These are phyloP conservation scores for Backusella macrospora DNA, from an alignment of 192 early-diverging fungal genomes.

Conservation along the genomic window DNA sequence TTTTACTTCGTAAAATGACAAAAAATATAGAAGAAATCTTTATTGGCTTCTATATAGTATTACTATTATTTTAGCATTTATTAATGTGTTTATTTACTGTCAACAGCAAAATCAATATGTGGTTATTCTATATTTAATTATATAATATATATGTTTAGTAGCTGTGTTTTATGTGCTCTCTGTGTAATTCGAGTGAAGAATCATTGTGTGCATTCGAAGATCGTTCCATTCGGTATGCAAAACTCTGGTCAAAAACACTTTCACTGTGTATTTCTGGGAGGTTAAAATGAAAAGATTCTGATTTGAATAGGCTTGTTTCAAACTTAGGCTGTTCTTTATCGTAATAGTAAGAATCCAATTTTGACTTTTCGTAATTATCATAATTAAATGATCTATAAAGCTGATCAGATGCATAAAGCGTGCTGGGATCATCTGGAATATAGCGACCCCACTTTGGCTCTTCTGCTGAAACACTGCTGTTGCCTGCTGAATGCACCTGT, in stretches of 20 bases:
- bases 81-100: not conserved
- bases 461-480: not conserved
- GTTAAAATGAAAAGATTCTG: slow-evolving; percentile 14
- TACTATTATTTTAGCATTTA: too few relatives aligned
- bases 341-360: slow-evolving; percentile 11
- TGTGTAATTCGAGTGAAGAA: not conserved
- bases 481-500: not conserved
- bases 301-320: slow-evolving; percentile 9
- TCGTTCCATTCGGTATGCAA: slow-evolving; percentile 1
- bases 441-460: slow-evolving; percentile 25
- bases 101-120: slow-evolving; percentile 10
- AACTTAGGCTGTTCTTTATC: slow-evolving; percentile 11
- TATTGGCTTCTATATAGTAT: too few relatives aligned
- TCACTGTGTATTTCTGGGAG: slow-evolving; percentile 11
- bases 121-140: slow-evolving; percentile 1
- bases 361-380: slow-evolving; percentile 11
- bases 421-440: slow-evolving; percentile 15
- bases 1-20: not conserved
- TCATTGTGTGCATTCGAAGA: not conserved
- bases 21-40: too few relatives aligned
- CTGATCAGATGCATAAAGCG: slow-evolving; percentile 11
- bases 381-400: slow-evolving; percentile 2
- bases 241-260: not conserved
- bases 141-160: not conserved
- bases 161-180: not conserved